Base-by-base conservation (phyloP, 2,329 filamentous ascomycete genomes). In the Colletotrichum somersetense region DNA sequence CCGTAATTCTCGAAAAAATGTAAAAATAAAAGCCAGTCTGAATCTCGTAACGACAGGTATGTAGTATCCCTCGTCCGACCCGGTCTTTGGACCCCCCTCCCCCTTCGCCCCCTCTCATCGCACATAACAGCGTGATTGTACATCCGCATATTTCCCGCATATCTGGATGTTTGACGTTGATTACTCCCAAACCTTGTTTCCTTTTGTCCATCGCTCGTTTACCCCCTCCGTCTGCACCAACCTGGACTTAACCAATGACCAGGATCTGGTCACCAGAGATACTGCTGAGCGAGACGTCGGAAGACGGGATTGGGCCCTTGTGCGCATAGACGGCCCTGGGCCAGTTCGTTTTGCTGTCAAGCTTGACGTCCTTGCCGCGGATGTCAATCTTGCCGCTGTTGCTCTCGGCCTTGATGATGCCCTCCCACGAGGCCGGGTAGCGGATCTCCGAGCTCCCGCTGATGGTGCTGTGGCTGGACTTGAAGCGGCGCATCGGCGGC, bases 351-450 rank as follows among this genome's bases (percentile, higher is more conserved):
- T 79, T 81, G n/a, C 76, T 77, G 11, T 80, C 77, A 26, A 83
- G 75, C 63, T 79, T 73, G 16, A 89, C 80, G 20, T 81, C 86
- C 52, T 83, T 79, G 18, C 88, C 88, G 26, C 63, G 72, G 10
- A 85, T 78, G 2, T 71, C 65, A 40, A 88, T 78, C 12, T 67
- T 74, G 2, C 86, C 86, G 33, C 82, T 82, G 20, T 85, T 78
- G 23, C 82, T 81, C 70, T 80, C 67, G 16, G 84, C 81, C 12
- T 73, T 73, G 44, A 89, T 77, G 26, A 74, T 74, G 18, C 88
- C 88, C 73, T 85, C 83, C 88, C 88, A 89, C 2, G 82, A 79
- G 30, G 75, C 76, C 0, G 88, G 87, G 74, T 88, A 89, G 20
- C 62, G 72, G 30, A 89, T 78, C 18, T 75, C 76, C 59, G 88